These are phyloP conservation scores for Ganoderma lingzhi DNA, from an alignment of 1,284 basidiomycete species.

Conservation along the genomic window DNA sequence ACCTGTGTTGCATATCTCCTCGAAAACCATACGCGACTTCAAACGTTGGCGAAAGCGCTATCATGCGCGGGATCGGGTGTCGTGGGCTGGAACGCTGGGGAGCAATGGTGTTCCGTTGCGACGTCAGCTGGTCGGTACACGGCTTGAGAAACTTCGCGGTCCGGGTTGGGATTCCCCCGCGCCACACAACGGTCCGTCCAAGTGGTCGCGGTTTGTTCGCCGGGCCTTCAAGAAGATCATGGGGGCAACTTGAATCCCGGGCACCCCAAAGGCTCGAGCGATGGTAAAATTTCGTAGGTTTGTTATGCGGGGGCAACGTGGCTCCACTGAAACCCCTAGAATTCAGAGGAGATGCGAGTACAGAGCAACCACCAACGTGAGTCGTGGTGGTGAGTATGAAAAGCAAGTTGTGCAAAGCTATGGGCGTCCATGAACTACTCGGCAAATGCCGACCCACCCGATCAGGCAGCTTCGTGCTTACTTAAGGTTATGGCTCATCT, in stretches of 20 bases:
- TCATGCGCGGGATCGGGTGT: neutral
- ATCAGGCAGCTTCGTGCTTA: neutral
- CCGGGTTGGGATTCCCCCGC: neutral
- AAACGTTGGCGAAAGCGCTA: neutral
- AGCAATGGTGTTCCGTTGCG: neutral
- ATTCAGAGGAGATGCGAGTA: neutral
- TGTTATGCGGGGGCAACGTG: neutral
- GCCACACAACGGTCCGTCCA: conserved; percentile 11
- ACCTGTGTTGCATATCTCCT: neutral
- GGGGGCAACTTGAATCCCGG: neutral
- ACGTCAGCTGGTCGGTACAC: neutral
- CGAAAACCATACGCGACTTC: neutral
- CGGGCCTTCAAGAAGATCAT: conserved; percentile 18
- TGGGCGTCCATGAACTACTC: neutral
- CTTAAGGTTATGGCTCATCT: too few relatives aligned
- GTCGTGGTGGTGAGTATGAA: neutral
- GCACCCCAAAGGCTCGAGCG: neutral
- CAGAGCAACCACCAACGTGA: neutral
- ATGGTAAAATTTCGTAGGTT: neutral
- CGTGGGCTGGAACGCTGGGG: neutral
- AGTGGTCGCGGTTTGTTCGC: neutral
- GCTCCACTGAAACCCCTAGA: neutral
- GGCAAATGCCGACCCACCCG: neutral
- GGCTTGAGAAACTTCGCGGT: neutral
- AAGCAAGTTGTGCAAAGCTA: neutral